phyloP scores from a whole-genome alignment of 441 rosid genomes.

The Aquilaria agallochum region DNA sequence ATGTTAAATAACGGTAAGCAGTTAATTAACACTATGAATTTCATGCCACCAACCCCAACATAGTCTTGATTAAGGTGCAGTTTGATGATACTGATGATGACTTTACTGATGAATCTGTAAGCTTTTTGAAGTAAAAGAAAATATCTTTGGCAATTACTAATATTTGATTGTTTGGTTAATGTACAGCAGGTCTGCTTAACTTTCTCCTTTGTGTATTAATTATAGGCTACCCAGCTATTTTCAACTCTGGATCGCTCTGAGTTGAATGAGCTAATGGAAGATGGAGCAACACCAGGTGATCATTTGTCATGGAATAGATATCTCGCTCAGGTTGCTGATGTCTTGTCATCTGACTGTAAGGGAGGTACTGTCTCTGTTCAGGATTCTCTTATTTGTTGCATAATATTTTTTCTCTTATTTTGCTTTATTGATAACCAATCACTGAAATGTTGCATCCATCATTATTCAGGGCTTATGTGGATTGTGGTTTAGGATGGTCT shows the following conservation, averaged over 20 bases:
- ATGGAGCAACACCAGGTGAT: conserved; percentile 45
- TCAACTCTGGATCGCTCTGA: conserved; percentile 51
- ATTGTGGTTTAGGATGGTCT: too few relatives aligned
- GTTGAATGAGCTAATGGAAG: conserved; percentile 53
- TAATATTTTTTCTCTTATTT: too few relatives aligned
- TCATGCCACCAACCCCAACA: too few relatives aligned
- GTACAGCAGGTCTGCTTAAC: conserved; percentile 12
- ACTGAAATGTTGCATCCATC: too few relatives aligned
- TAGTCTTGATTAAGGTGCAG: too few relatives aligned
- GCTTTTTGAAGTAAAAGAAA: neutral
- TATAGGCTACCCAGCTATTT: conserved; percentile 77
- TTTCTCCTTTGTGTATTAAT: conserved; percentile 6
- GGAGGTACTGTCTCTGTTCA: conserved; percentile 38
- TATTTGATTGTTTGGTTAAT: conserved; percentile 9
- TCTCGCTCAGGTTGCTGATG: conserved; percentile 58
- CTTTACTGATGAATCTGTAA: neutral
- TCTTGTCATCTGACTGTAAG: conserved; percentile 40
- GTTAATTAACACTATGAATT: too few relatives aligned
- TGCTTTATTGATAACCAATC: too few relatives aligned
- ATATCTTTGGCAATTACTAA: conserved; percentile 16
- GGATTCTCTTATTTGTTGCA: neutral
- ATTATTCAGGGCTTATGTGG: too few relatives aligned
- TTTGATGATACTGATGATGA: too few relatives aligned
- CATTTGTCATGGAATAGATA: conserved; percentile 48
- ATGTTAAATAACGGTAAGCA: too few relatives aligned